A percentile compares a stretch with the other conserved stretches of the same genome.
Evolutionary conservation across 2,329 filamentous ascomycete species (phyloP).

Genomic region (Aspergillus sp.): DNA sequence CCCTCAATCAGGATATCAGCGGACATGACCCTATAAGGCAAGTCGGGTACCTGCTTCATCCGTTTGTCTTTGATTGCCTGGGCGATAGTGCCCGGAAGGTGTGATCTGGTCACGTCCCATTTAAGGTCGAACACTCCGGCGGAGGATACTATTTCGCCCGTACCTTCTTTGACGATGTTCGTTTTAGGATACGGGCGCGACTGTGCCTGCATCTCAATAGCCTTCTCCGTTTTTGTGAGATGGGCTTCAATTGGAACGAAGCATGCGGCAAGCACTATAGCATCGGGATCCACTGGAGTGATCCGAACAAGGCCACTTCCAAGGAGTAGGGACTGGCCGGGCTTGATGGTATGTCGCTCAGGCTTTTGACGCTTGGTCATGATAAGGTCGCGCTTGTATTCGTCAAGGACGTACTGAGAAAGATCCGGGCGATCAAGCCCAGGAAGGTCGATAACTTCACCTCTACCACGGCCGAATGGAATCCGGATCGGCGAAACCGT

Average conservation of each 20-base stretch:
- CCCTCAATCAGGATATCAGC: slow-evolving; percentile 89
- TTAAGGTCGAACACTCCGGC: slow-evolving; percentile 77
- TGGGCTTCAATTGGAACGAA: slow-evolving; percentile 82
- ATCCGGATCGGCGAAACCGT: slow-evolving; percentile 94
- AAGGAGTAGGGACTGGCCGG: slow-evolving; percentile 78
- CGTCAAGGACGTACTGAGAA: slow-evolving; percentile 69
- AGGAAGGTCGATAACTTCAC: slow-evolving; percentile 91
- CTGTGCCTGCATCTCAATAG: slow-evolving; percentile 71
- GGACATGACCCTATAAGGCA: slow-evolving; percentile 80
- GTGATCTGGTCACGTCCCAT: slow-evolving; percentile 81
- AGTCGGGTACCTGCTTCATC: slow-evolving; percentile 38
- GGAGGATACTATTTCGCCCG: slow-evolving; percentile 62
- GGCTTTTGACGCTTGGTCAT: slow-evolving; percentile 79
- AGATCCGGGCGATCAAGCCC: slow-evolving; percentile 78
- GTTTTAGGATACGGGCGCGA: slow-evolving; percentile 62
- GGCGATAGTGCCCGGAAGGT: slow-evolving; percentile 73
- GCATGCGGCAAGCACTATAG: slow-evolving; percentile 77
- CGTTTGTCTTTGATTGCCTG: slow-evolving; percentile 70
- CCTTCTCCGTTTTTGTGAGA: slow-evolving; percentile 79
- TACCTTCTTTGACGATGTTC: slow-evolving; percentile 65
- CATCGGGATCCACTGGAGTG: slow-evolving; percentile 69
- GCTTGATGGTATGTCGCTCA: slow-evolving; percentile 72
- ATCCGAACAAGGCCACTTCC: slow-evolving; percentile 87
- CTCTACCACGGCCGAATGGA: slow-evolving; percentile 81
- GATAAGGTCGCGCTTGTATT: slow-evolving; percentile 69